A percentile compares a stretch with the other conserved stretches of the same genome.
Conservation (phyloP, 179 eudicot species). For the Beta lomatogona region DNA sequence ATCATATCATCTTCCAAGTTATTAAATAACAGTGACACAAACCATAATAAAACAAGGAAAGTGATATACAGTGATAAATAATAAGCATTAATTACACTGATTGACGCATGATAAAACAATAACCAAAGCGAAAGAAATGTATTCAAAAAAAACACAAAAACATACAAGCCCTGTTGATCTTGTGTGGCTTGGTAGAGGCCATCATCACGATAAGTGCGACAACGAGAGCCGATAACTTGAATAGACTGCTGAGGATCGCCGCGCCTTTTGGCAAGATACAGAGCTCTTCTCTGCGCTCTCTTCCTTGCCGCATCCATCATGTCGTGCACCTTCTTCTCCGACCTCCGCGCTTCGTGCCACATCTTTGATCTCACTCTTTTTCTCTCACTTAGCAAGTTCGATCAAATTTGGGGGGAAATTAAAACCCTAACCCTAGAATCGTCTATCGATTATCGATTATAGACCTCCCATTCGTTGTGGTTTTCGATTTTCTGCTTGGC, state of each 20-base stretch:
- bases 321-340: slow-evolving; percentile 97
- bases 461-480: neutral
- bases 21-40: neutral
- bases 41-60: neutral
- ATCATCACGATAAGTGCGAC: slow-evolving; percentile 72
- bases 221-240: slow-evolving; percentile 65
- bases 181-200: slow-evolving; percentile 72
- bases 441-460: neutral
- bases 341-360: slow-evolving; percentile 99
- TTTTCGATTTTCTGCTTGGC: neutral
- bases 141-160: neutral
- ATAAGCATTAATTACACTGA: too few relatives aligned
- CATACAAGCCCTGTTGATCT: slow-evolving; percentile 94
- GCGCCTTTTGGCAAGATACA: slow-evolving; percentile 82
- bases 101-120: too few relatives aligned
- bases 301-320: slow-evolving; percentile 97
- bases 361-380: slow-evolving; percentile 35
- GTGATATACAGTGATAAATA: too few relatives aligned
- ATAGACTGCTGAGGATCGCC: slow-evolving; percentile 90
- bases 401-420: neutral
- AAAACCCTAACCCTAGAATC: slow-evolving; percentile 20
- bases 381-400: slow-evolving; percentile 2
- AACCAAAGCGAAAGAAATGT: neutral
- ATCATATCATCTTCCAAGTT: too few relatives aligned
- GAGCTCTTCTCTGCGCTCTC: slow-evolving; percentile 85